phyloP scores from a whole-genome alignment of 257 asterid species.

The Mitragyna speciosa region DNA sequence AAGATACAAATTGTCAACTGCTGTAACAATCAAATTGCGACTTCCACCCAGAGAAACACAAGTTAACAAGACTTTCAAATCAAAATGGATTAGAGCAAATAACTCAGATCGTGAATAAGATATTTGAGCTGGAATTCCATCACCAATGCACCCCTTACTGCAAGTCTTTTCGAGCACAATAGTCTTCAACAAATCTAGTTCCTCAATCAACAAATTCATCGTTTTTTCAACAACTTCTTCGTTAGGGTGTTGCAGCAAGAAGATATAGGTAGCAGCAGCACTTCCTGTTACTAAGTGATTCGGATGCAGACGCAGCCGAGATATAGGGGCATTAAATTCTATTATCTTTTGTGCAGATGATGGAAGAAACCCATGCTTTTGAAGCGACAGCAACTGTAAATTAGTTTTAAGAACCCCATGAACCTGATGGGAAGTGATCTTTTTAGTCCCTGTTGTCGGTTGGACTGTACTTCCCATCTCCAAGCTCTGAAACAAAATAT shows the following conservation, averaged over 20 bases:
- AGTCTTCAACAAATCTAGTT: constrained; percentile 62
- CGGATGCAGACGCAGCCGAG: constrained; percentile 93
- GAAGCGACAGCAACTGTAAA: constrained; percentile 85
- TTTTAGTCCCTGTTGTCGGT: constrained; percentile 31
- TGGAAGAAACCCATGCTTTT: constrained; percentile 83
- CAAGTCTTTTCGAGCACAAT: constrained; percentile 40
- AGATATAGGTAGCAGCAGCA: constrained; percentile 83
- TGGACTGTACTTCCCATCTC: constrained; percentile 43
- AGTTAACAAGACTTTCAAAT: constrained; percentile 69
- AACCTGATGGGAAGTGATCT: constrained; percentile 72
- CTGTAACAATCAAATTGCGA: constrained; percentile 45
- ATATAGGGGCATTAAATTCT: constrained; percentile 66
- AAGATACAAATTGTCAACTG: constrained; percentile 43
- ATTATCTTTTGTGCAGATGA: constrained; percentile 71
- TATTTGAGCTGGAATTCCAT: constrained; percentile 33
- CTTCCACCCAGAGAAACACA: constrained; percentile 53
- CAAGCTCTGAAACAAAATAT: constrained; percentile 86
- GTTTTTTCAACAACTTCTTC: constrained; percentile 69
- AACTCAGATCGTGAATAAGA: constrained; percentile 59
- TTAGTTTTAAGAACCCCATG: constrained; percentile 97
- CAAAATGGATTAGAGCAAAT: constrained; percentile 67
- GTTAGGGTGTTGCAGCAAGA: constrained; percentile 83
- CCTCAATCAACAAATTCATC: constrained; percentile 61
- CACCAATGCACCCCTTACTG: constrained; percentile 36
- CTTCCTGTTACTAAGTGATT: constrained; percentile 89